Evolutionary conservation across 2,329 filamentous ascomycete genomes (phyloP), one percentile per base, ranked within the genome.

Genomic region (Nemania sp.): DNA sequence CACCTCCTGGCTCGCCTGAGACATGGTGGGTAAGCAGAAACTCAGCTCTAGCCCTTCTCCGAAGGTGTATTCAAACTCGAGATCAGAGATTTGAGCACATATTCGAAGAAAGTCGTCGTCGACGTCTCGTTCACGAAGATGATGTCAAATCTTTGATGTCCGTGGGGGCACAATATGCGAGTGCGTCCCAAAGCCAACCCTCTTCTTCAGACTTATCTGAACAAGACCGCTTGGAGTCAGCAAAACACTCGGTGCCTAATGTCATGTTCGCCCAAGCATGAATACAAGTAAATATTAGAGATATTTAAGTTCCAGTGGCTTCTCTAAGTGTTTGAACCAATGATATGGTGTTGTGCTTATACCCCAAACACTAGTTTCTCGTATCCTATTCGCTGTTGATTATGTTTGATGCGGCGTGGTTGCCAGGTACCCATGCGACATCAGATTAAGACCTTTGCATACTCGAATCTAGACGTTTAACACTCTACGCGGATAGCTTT

Each of bases 61-160:
- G 73, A 57, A 75, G 79, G 38, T 80, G 80, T 64, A 74, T 80
- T 56, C 65, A 73, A 32, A 75, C 76, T 6, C 72, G 75, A 53
- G 80, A 83, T 65, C 59, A 70, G 2, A 75, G 80, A 51, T 76
- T 78, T 32, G 77, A 76, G 70, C 59, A 55, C 13, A 66, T 83
- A 7, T 72, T 81, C 20, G 74, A 75, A n/a, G 74, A 76, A 62
- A 79, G 77, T 27, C 74, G 71, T 57, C 69, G 68, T 59, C 74
- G 75, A 56, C 70, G 69, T 24, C 72, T 79, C 38, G 56, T 70
- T 59, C 59, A 76, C 22, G 73, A 77, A 35, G 52, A 54, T 26
- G 75, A 78, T 56, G 68, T 79, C 41, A 73, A 71, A 64, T 64
- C 63, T 24, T 63, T 77, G 38, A 58, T 73, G 54, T 59, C 66